phyloP scores from a whole-genome alignment of 2,329 filamentous ascomycete species.

The Penicillium crustosum region DNA sequence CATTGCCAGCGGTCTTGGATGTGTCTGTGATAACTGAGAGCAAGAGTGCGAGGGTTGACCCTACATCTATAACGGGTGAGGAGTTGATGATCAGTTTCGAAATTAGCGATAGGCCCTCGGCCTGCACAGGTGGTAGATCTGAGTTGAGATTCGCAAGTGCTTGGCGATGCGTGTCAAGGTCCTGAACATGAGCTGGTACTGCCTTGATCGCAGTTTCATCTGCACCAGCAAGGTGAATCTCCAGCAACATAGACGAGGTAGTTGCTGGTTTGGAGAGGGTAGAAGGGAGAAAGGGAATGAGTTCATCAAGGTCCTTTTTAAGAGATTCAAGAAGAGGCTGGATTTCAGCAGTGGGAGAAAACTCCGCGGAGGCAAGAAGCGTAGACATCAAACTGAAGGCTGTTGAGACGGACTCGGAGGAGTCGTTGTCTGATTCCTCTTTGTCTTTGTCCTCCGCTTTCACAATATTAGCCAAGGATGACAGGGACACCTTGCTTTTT shows the following conservation, averaged over 20 bases:
- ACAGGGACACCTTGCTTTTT: constrained; percentile 32
- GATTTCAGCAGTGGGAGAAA: constrained; percentile 33
- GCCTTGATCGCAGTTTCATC: constrained; percentile 24
- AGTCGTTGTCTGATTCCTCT: constrained; percentile 25
- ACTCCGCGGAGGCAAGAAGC: constrained; percentile 44
- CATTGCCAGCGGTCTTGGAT: constrained; percentile 33
- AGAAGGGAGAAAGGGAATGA: constrained; percentile 35
- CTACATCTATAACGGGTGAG: constrained; percentile 46
- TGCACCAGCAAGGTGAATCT: constrained; percentile 39
- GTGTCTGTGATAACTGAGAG: constrained; percentile 41
- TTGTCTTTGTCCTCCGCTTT: constrained; percentile 17
- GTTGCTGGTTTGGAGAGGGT: constrained; percentile 40
- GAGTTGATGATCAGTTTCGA: constrained; percentile 41
- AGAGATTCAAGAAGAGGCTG: constrained; percentile 32
- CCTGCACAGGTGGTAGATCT: constrained; percentile 43
- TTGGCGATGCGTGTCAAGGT: constrained; percentile 44
- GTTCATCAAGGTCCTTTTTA: constrained; percentile 38
- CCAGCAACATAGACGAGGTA: constrained; percentile 45
- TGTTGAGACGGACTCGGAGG: constrained; percentile 39
- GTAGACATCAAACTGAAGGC: constrained; percentile 47
- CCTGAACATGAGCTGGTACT: constrained; percentile 30
- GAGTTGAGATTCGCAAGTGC: constrained; percentile 44
- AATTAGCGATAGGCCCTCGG: constrained; percentile 44
- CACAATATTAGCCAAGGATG: constrained; percentile 39
- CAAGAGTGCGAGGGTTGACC: constrained; percentile 42